These are phyloP conservation scores for Bjerkandera adusta DNA, from an alignment of 1,284 basidiomycete genomes.

Conservation along the genomic window DNA sequence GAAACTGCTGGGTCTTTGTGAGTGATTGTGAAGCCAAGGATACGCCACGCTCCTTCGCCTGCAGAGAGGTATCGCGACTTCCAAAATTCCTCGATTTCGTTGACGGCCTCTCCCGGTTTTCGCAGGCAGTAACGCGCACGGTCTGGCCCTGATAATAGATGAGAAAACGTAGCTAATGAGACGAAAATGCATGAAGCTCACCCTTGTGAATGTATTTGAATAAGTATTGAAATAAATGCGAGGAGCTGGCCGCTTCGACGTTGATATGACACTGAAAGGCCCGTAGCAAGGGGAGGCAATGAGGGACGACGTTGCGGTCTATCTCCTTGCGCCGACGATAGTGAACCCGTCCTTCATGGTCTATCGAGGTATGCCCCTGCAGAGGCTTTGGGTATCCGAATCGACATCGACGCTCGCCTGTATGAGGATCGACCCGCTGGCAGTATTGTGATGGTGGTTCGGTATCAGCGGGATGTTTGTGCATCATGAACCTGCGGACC, in stretches of 20 bases:
- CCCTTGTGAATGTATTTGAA: conserved; percentile 43
- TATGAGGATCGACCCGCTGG: conserved; percentile 6
- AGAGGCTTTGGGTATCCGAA: conserved; percentile 31
- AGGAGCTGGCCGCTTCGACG: conserved; percentile 32
- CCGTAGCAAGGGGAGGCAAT: conserved; percentile 28
- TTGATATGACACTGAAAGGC: conserved; percentile 37
- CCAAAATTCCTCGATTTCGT: conserved; percentile 35
- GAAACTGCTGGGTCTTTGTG: conserved; percentile 32
- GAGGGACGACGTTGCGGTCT: conserved; percentile 32
- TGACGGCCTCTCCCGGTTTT: conserved; percentile 14
- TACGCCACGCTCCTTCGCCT: conserved; percentile 35
- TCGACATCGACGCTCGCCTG: conserved; percentile 21
- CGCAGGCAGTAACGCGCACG: conserved; percentile 10
- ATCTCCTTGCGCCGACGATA: conserved; percentile 24
- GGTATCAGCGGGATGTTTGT: conserved; percentile 22
- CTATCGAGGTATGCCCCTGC: conserved; percentile 21
- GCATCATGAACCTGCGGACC: conserved; percentile 30
- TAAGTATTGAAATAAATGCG: conserved; percentile 35
- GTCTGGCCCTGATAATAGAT: conserved; percentile 15
- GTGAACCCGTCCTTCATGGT: conserved; percentile 24
- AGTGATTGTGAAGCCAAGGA: conserved; percentile 32
- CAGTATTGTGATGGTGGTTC: conserved; percentile 16
- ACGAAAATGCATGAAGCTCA: conserved; percentile 1
- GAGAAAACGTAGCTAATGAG: neutral
- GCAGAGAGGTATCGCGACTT: conserved; percentile 33